A percentile compares a stretch with the other conserved stretches of the same genome.
Conservation (phyloP, 257 asterid species). For the Fraxinus anomala region DNA sequence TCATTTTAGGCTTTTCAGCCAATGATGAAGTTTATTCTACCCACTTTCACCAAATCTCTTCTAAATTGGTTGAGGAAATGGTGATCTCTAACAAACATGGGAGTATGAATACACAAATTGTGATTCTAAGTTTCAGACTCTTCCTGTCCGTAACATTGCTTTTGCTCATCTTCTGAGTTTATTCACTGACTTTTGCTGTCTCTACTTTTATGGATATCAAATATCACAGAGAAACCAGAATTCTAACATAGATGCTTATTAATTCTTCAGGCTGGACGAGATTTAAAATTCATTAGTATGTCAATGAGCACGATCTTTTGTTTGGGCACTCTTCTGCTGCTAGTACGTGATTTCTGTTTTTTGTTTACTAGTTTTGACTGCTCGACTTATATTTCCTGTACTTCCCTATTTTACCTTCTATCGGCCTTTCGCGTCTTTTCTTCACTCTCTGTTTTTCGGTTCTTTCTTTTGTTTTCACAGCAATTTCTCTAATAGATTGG, state of each 20-base stretch:
- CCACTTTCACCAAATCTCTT: background rate
- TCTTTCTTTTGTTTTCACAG: background rate
- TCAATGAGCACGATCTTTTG: constrained; percentile 70
- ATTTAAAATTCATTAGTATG: constrained; percentile 76
- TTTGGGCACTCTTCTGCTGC: constrained; percentile 62
- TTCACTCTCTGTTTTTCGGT: background rate
- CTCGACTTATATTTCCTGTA: background rate
- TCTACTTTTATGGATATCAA: background rate
- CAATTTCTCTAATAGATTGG: background rate
- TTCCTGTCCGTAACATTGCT: background rate
- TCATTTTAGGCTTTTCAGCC: background rate
- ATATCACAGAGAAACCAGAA: background rate
- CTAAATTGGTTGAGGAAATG: background rate
- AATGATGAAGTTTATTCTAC: background rate
- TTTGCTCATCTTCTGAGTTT: background rate
- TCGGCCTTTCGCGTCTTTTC: background rate
- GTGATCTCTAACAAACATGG: background rate
- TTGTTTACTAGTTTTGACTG: constrained; percentile 8
- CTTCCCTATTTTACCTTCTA: background rate
- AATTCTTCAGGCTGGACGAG: constrained; percentile 84
- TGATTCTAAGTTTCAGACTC: background rate
- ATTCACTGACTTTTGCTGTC: background rate
- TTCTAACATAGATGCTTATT: constrained; percentile 18
- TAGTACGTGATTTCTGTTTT: constrained; percentile 49
- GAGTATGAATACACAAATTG: background rate